Percentiles rank a stretch among this genome's conserved stretches.
phyloP scores from a whole-genome alignment of 441 rosid genomes.

The Biscutella laevigata region DNA sequence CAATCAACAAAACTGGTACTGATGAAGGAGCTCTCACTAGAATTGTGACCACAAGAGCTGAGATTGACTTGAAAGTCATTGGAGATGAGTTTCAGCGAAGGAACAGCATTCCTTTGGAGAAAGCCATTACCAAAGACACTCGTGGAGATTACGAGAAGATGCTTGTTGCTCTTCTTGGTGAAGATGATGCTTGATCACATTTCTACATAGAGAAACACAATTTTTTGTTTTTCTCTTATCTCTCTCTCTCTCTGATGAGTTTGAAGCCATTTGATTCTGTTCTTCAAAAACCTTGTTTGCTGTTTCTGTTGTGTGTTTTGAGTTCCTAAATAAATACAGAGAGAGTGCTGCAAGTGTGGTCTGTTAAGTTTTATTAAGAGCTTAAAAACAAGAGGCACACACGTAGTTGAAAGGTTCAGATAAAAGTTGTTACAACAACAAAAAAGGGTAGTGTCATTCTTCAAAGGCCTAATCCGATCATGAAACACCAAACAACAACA shows the following conservation, averaged over 20 bases:
- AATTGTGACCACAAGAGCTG: conserved; percentile 73
- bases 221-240: not conserved
- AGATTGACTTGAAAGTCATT: conserved; percentile 62
- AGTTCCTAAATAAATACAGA: conserved; percentile 9
- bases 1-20: conserved; percentile 60
- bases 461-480: not conserved
- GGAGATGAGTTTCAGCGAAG: conserved; percentile 65
- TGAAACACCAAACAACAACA: conserved; percentile 30
- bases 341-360: conserved; percentile 14
- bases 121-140: conserved; percentile 63
- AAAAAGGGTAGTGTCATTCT: conserved; percentile 12
- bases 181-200: conserved; percentile 38
- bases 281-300: not conserved
- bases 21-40: conserved; percentile 82
- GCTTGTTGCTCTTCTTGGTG: conserved; percentile 65
- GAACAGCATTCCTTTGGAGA: conserved; percentile 54
- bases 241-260: conserved; percentile 3
- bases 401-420: too few relatives aligned
- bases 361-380: conserved; percentile 5
- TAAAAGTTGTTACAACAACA: conserved; percentile 18
- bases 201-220: not conserved
- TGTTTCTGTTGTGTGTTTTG: conserved; percentile 10
- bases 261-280: conserved; percentile 2
- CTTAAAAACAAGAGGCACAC: too few relatives aligned
- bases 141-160: conserved; percentile 66